Base-by-base conservation (phyloP, 2,329 filamentous ascomycete genomes). In the Dactylellina parvicollis region DNA sequence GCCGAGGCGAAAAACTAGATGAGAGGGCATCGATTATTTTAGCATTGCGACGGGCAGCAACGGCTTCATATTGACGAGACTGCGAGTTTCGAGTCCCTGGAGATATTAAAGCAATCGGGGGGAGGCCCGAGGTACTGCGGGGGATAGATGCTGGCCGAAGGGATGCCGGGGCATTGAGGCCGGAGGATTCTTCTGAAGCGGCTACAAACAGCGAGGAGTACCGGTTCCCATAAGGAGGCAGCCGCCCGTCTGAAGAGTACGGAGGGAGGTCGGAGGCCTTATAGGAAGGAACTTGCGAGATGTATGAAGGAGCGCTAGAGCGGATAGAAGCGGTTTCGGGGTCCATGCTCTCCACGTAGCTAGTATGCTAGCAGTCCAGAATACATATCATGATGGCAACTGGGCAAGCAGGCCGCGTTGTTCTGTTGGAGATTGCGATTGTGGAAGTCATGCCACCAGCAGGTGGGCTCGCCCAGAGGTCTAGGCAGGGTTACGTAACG, bases 291-390 rank as follows among this genome's bases (percentile, higher is more conserved):
- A 26, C 54, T 16, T 60, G 16, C 2, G 64, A 69, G 26, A 60
- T 20, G 24, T 71, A 71, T n/a, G 70, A 74, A 56, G 70, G 70
- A 3, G 70, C 70, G 26, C 12, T 64, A 14, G 70, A 74, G 38
- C 38, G 54, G n/a, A 74, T 74, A 12, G 70, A 74, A 22, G 70
- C 54, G 16, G 70, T 74, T 16, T 74, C 70, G 20, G 56, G 38
- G 40, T 74, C 70, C 56, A 49, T 74, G 36, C 42, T 66, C 12
- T 14, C 12, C 10, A n/a, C n/a, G n/a, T n/a, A n/a, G n/a, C n/a
- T n/a, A n/a, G n/a, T n/a, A n/a, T n/a, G 42, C 42, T 32, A 18
- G 34, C 16, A 7, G 16, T 44, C 20, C 18, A 40, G 7, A 16
- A 32, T 38, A 32, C 36, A 26, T 24, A n/a, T 14, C 34, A 40